Evolutionary conservation across 345 rosid genomes (phyloP).

Genomic region (Aquilaria malaccensis): DNA sequence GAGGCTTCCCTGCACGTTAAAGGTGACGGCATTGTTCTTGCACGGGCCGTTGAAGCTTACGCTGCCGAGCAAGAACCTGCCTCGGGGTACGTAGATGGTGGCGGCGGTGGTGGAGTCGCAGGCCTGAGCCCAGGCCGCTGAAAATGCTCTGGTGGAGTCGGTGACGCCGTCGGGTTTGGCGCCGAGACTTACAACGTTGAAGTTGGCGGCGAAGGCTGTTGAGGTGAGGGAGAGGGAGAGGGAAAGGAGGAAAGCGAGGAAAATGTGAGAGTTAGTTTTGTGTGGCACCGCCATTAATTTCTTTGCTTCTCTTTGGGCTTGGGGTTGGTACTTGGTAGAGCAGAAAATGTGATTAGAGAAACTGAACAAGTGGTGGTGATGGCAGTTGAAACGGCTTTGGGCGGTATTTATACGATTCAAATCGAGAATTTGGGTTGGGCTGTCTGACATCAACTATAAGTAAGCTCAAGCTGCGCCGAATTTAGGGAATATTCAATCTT

Average conservation of each 20-base stretch:
- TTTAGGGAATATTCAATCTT: no score
- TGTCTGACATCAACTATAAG: no score
- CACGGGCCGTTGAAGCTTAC: conserved; percentile 38
- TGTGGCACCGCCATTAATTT: background rate
- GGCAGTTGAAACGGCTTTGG: background rate
- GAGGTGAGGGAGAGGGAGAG: conserved; percentile 1
- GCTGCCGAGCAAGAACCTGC: conserved; percentile 36
- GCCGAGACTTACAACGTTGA: conserved; percentile 34
- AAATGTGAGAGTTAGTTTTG: background rate
- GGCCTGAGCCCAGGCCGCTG: conserved; percentile 40
- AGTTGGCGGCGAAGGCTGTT: conserved; percentile 19
- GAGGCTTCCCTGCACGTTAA: conserved; percentile 41
- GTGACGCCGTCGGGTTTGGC: conserved; percentile 34
- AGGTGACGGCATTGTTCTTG: conserved; percentile 25
- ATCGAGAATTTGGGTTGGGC: no score
- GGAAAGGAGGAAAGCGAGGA: background rate
- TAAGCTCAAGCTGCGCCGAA: no score
- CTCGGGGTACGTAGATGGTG: conserved; percentile 31
- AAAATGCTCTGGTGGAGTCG: conserved; percentile 37
- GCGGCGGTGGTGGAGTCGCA: conserved; percentile 22
- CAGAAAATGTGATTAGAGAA: background rate
- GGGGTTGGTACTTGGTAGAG: background rate
- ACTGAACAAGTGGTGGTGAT: background rate
- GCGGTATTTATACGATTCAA: conserved; percentile 5
- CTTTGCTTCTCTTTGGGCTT: background rate